Evolutionary conservation across 345 rosid species (phyloP), one percentile per base, ranked within the genome.

Genomic region (Populus pruinosa): DNA sequence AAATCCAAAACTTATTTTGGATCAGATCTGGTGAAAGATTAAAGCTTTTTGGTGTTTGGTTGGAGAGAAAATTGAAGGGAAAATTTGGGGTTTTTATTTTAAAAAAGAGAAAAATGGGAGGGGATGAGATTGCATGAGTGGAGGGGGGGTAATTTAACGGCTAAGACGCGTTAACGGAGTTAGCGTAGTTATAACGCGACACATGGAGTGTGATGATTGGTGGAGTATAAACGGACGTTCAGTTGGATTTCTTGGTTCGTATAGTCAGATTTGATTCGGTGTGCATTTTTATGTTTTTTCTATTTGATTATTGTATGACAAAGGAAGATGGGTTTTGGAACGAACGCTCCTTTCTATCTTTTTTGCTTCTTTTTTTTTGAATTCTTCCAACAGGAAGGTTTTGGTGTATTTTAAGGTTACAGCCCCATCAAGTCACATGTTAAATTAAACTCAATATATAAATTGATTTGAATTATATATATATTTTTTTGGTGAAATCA

Each of bases 151-250:
- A 17, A 35, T 25, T 29, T 49, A 82, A 84, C 86, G 80, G 83
- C 82, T 10, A 77, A 63, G 76, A 75, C 88, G 88, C 85, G 86
- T 83, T 39, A 7, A 70, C 72, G 70, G 29, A 39, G 69, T 50
- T 73, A 53, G 86, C 85, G 88, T 85, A 63, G 8, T 14, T 0
- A 5, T 25, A 13, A 82, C 77, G 86, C 82, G 75, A 75, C 67
- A 74, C 83, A 85, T 86, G 87, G 77, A 4, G 0, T 9, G 8
- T 4, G 50, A 1, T 68, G n/a, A 70, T 79, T 78, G 66, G 78
- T 4, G 2, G 23, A 6, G 4, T 0, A 1, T 31, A 36, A 71
- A 84, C 76, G 75, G 63, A 2, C 69, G 79, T 79, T 47, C 4
- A 1, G 13, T n/a, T 5, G 63, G 29, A 59, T 59, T 59, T 59